A percentile compares a stretch with the other conserved stretches of the same genome.
Evolutionary conservation across 345 rosid species (phyloP).

Genomic region (Corchorus olitorius): DNA sequence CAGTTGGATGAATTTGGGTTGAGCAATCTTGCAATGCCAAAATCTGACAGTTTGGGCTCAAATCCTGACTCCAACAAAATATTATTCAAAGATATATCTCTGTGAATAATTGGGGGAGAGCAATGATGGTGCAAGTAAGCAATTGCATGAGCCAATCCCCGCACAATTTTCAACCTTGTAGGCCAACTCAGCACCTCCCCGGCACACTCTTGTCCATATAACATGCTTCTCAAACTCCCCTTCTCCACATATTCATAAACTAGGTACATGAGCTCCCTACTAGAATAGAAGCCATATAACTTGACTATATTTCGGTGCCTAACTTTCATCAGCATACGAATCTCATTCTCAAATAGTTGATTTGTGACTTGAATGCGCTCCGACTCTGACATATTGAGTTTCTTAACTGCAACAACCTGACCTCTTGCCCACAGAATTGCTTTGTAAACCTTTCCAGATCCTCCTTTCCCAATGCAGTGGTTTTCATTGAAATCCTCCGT

Average conservation of each 20-base stretch:
- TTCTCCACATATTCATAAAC: conserved; percentile 60
- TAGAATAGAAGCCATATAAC: no score
- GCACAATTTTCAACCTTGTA: conserved; percentile 49
- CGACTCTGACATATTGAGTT: conserved; percentile 41
- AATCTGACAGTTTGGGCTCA: conserved; percentile 64
- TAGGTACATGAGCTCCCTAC: conserved; percentile 55
- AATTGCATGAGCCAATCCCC: conserved; percentile 70
- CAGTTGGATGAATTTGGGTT: neutral
- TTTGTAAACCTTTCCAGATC: conserved; percentile 68
- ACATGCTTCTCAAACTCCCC: conserved; percentile 52
- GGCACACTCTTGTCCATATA: conserved; percentile 41
- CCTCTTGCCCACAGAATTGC: conserved; percentile 52
- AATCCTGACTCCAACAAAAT: conserved; percentile 56
- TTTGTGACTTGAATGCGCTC: conserved; percentile 39
- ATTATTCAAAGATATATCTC: conserved; percentile 62
- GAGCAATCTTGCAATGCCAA: conserved; percentile 17
- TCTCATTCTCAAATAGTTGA: conserved; percentile 62
- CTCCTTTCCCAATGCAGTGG: conserved; percentile 71
- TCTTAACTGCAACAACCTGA: conserved; percentile 66
- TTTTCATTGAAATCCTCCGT: conserved; percentile 53
- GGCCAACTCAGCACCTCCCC: conserved; percentile 49
- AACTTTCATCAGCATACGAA: conserved; percentile 48
- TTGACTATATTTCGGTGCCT: conserved; percentile 72
- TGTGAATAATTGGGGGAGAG: conserved; percentile 57
- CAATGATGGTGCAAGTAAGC: conserved; percentile 77